These are phyloP conservation scores for Didymella glomerata DNA, from an alignment of 2,329 filamentous ascomycete species.

Conservation along the genomic window DNA sequence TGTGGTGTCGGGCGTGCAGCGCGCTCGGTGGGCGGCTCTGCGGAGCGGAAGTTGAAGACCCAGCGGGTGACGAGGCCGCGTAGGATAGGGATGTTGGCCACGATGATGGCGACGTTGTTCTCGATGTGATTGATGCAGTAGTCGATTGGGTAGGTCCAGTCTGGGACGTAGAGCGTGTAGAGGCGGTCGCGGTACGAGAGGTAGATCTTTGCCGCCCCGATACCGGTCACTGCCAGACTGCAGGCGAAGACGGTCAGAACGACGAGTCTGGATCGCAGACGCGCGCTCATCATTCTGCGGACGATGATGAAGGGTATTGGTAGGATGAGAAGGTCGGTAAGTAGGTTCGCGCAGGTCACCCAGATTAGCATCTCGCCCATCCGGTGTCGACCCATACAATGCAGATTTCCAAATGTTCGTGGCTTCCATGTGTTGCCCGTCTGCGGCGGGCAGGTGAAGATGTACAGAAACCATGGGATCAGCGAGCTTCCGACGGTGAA, in stretches of 20 bases:
- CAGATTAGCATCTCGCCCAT: conserved; percentile 52
- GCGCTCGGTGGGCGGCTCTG: conserved; percentile 31
- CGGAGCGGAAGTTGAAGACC: conserved; percentile 50
- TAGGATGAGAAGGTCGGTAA: conserved; percentile 53
- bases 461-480: conserved; percentile 50
- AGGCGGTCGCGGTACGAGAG: conserved; percentile 53
- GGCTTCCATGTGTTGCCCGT: conserved; percentile 53
- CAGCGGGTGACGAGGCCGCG: conserved; percentile 53
- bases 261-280: conserved; percentile 49
- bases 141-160: conserved; percentile 55
- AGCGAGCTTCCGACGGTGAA: conserved; percentile 49
- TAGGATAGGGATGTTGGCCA: conserved; percentile 53
- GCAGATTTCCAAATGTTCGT: conserved; percentile 50
- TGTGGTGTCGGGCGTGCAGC: conserved; percentile 34
- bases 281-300: conserved; percentile 52
- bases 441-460: conserved; percentile 51
- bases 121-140: conserved; percentile 54
- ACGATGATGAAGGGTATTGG: conserved; percentile 54
- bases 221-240: conserved; percentile 52
- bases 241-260: conserved; percentile 52
- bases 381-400: conserved; percentile 49
- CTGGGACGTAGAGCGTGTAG: conserved; percentile 45
- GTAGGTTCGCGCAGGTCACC: conserved; percentile 53
- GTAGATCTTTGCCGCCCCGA: conserved; percentile 53
- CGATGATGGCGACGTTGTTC: conserved; percentile 54